Evolutionary conservation across 495 filamentous ascomycete species (phyloP).

Genomic region (Daldinia grandis): DNA sequence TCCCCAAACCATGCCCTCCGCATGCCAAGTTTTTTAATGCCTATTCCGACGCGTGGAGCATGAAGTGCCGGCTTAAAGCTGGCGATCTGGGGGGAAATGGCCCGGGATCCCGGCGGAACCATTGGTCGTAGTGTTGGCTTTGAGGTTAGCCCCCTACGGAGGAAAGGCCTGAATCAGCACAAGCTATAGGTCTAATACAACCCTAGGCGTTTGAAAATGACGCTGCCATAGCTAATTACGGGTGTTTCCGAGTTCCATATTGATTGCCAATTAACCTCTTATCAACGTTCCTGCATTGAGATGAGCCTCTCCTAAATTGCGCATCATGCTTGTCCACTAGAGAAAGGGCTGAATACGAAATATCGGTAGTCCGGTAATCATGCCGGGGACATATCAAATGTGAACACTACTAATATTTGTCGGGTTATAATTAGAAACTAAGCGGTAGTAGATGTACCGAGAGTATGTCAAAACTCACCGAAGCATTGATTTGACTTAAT

Average conservation of each 20-base stretch:
- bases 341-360: conserved; percentile 5
- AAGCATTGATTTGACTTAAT: neutral
- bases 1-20: conserved; percentile 30
- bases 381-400: conserved; percentile 1
- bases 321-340: neutral
- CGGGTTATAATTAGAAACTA: conserved; percentile 7
- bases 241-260: conserved; percentile 28
- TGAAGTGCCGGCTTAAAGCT: conserved; percentile 24
- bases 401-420: neutral
- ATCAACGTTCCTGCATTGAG: conserved; percentile 36
- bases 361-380: conserved; percentile 23
- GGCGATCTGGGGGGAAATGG: conserved; percentile 33
- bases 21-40: conserved; percentile 27
- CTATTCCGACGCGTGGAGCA: conserved; percentile 38
- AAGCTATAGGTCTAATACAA: conserved; percentile 16
- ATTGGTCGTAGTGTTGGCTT: conserved; percentile 16
- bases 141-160: conserved; percentile 23
- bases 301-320: conserved; percentile 21
- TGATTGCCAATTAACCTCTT: conserved; percentile 24
- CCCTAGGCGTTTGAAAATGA: conserved; percentile 19
- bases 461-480: neutral
- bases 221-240: conserved; percentile 24
- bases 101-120: conserved; percentile 35
- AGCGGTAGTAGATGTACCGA: neutral
- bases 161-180: conserved; percentile 34